Evolutionary conservation across 306 rosid species (phyloP).

Genomic region (Fagus sylvatica): DNA sequence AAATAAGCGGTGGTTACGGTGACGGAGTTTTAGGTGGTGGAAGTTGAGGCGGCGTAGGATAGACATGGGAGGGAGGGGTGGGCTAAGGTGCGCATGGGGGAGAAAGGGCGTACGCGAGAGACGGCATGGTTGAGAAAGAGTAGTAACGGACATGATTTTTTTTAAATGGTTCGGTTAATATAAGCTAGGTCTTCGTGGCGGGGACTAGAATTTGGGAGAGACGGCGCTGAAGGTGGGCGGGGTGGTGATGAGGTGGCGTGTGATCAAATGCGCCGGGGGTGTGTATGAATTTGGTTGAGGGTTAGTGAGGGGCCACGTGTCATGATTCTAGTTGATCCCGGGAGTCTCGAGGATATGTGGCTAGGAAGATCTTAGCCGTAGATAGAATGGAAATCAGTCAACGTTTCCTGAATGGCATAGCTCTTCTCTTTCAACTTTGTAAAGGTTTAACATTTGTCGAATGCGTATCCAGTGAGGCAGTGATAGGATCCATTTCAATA

Average conservation of each 20-base stretch:
- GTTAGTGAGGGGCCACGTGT: constrained; percentile 52
- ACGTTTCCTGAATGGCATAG: no score
- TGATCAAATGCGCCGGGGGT: constrained; percentile 26
- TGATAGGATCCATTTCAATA: no score
- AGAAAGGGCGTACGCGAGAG: constrained; percentile 29
- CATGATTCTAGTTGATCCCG: constrained; percentile 14
- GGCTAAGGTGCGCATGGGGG: constrained; percentile 68
- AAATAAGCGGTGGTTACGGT: constrained; percentile 31
- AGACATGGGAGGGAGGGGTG: constrained; percentile 65
- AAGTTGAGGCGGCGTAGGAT: constrained; percentile 64
- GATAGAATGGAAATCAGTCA: not conserved
- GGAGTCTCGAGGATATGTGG: constrained; percentile 11
- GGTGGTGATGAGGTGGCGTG: constrained; percentile 23
- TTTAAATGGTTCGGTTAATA: not conserved
- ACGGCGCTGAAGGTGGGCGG: constrained; percentile 37
- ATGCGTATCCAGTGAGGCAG: no score
- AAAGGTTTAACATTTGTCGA: no score
- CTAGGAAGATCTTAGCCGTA: not conserved
- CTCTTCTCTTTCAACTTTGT: no score
- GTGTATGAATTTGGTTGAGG: constrained; percentile 14
- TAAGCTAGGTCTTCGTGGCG: not conserved
- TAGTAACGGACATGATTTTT: constrained; percentile 43
- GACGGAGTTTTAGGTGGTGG: constrained; percentile 24
- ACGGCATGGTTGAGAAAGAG: constrained; percentile 15
- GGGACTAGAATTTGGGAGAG: not conserved